Conservation (phyloP, 768 basidiomycete genomes). For the Pulveroboletus sp. region DNA sequence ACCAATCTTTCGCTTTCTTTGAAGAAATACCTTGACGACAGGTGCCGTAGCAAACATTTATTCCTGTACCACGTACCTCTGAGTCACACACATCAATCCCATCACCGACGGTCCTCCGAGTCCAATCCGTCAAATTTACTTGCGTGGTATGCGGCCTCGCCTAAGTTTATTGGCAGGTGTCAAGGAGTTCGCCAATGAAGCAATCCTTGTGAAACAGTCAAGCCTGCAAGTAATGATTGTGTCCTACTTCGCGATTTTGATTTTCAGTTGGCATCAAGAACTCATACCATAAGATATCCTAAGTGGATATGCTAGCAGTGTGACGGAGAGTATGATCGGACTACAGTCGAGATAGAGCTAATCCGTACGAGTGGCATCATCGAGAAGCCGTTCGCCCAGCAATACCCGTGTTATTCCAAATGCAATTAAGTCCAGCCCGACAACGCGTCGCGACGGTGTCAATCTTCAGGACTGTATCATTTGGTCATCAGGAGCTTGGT, state of each 20-base stretch:
- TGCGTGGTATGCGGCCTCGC: constrained; percentile 80
- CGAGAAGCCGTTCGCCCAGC: constrained; percentile 75
- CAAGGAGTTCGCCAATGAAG: constrained; percentile 82
- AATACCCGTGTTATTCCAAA: constrained; percentile 84
- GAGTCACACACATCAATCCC: constrained; percentile 75
- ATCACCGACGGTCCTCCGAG: no score
- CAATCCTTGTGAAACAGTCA: constrained; percentile 92
- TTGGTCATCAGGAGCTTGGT: constrained; percentile 68
- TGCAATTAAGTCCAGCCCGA: constrained; percentile 91
- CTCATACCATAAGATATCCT: constrained; percentile 57
- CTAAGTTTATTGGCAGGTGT: constrained; percentile 79
- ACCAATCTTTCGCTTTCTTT: constrained; percentile 53
- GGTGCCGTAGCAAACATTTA: constrained; percentile 66
- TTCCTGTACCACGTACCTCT: constrained; percentile 90
- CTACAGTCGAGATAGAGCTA: constrained; percentile 80
- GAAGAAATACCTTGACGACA: constrained; percentile 70
- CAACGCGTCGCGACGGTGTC: constrained; percentile 79
- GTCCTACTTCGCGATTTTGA: constrained; percentile 88
- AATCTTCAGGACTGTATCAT: constrained; percentile 83
- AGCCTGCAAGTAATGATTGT: constrained; percentile 77
- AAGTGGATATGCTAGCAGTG: constrained; percentile 73
- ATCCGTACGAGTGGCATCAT: constrained; percentile 70
- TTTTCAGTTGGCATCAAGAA: constrained; percentile 88
- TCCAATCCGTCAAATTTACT: constrained; percentile 83
- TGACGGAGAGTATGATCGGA: constrained; percentile 83